phyloP scores from a whole-genome alignment of 2,329 filamentous ascomycete species.

The Pseudogymnoascus sp. region DNA sequence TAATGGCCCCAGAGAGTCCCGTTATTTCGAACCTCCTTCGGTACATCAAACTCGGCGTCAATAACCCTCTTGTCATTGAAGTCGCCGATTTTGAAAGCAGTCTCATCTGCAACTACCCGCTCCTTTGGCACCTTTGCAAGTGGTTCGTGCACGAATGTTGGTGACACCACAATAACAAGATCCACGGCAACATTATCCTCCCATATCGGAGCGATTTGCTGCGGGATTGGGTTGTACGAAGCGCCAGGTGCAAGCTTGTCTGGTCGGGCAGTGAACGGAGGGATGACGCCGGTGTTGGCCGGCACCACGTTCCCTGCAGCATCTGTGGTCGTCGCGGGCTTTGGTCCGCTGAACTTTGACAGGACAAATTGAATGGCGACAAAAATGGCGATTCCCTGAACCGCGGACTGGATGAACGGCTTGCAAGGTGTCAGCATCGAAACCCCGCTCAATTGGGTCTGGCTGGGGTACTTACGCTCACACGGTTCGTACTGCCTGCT shows the following conservation, averaged over 20 bases:
- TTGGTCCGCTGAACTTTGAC: constrained; percentile 43
- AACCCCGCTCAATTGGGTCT: neutral
- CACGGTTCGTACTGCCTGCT: constrained; percentile 22
- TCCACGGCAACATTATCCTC: constrained; percentile 69
- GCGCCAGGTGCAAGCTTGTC: constrained; percentile 51
- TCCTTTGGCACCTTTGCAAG: constrained; percentile 58
- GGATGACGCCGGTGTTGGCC: constrained; percentile 48
- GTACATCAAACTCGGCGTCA: constrained; percentile 70
- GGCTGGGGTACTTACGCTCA: constrained; percentile 22
- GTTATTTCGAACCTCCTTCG: constrained; percentile 75
- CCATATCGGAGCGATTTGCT: constrained; percentile 81
- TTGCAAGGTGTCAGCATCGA: constrained; percentile 16
- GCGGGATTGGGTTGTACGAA: constrained; percentile 56
- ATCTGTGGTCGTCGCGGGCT: constrained; percentile 38
- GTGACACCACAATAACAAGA: constrained; percentile 75
- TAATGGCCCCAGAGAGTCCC: constrained; percentile 94
- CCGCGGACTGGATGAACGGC: constrained; percentile 30
- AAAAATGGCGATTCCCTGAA: constrained; percentile 49
- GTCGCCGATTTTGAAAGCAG: constrained; percentile 69
- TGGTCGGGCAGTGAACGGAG: constrained; percentile 59
- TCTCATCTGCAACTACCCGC: constrained; percentile 70
- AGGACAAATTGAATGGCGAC: constrained; percentile 48
- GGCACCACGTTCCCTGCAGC: constrained; percentile 47
- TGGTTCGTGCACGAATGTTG: constrained; percentile 59
- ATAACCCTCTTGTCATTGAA: constrained; percentile 70